Base-by-base conservation (phyloP, 1,284 basidiomycete genomes). In the Hemileccinum hortonii region DNA sequence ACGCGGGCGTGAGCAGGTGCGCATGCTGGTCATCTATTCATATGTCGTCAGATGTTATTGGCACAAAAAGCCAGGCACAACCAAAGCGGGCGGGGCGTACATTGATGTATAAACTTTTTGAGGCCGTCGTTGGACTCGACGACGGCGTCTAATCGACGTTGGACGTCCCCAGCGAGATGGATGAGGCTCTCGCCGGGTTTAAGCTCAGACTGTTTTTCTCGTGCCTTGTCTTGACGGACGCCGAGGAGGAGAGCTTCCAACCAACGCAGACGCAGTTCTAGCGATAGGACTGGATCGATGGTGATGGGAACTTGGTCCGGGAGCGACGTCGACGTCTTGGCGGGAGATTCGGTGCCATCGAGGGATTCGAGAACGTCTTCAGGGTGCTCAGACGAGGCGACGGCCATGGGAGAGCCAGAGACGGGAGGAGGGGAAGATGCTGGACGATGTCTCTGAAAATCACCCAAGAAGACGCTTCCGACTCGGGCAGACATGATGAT, bases 391-490 rank as follows among this genome's bases (percentile, higher is more conserved):
- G 62, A 58, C 30, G 65, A 44, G 48, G 58, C 55, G 51, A 57
- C 51, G n/a, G 54, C 30, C 50, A 62, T 61, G 58, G 53, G 7
- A 18, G 30, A 32, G 30, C 30, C 30, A 3, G 36, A 21, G 29
- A 29, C 11, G 14, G 79, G 77, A 18, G 83, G 82, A 29, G 85
- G 80, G 38, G 84, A 82, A 12, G 82, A 79, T 32, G 84, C 81
- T 15, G n/a, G 83, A 78, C 84, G 81, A 55, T 77, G 75, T 50
- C 84, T 81, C 62, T 81, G 79, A 7, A 84, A 70, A 69, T 90
- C 87, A 49, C 87, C 87, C 52, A 90, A 76, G 66, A 90, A 90
- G 19, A 86, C 87, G 60, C 84, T 87, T 41, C 87, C 86, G 49
- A 89, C 32, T 33, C 32, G 78, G 63, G 70, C 75, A 32, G 79